These are phyloP conservation scores for Cladochytrium tenue DNA, from an alignment of 371 early-diverging fungal genomes.

Conservation along the genomic window DNA sequence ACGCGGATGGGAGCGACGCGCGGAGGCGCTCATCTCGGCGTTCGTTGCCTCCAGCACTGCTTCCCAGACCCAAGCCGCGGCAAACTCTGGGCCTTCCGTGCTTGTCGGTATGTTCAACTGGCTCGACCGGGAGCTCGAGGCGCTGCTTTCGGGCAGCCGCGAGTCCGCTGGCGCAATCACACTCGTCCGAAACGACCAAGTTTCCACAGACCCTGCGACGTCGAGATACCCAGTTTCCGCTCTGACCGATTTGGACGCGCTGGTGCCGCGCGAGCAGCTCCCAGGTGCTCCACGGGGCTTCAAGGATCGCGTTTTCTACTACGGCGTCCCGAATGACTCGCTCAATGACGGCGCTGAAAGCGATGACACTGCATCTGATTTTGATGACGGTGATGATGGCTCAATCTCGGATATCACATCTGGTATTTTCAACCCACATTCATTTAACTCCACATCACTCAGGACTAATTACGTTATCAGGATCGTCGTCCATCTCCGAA, in stretches of 20 bases:
- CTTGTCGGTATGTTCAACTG: slow-evolving; percentile 55
- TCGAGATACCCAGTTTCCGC: too few species aligned
- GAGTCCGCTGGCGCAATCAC: slow-evolving; percentile 1
- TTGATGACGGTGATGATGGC: slow-evolving; percentile 30
- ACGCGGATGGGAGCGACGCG: slow-evolving; percentile 54
- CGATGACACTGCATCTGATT: slow-evolving; percentile 10
- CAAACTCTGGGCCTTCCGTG: not conserved
- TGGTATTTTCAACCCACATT: too few species aligned
- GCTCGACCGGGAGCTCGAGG: slow-evolving; percentile 63
- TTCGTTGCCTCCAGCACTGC: too few species aligned
- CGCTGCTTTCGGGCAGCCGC: slow-evolving; percentile 23
- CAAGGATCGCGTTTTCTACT: slow-evolving; percentile 26
- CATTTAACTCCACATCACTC: too few species aligned
- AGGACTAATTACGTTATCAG: slow-evolving; percentile 1
- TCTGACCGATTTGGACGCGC: too few species aligned
- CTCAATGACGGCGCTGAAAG: slow-evolving; percentile 9
- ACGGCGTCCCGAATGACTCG: slow-evolving; percentile 20
- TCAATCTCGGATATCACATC: slow-evolving; percentile 7
- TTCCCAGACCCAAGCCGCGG: not conserved
- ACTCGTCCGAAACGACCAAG: slow-evolving; percentile 6
- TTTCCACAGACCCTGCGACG: too few species aligned
- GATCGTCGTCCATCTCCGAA: slow-evolving; percentile 4
- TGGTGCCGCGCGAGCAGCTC: too few species aligned
- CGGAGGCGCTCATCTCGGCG: slow-evolving; percentile 51
- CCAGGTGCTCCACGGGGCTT: slow-evolving; percentile 2